A percentile compares a stretch with the other conserved stretches of the same genome.
Conservation (phyloP, 495 filamentous ascomycete species). For the Tuber melanosporum region DNA sequence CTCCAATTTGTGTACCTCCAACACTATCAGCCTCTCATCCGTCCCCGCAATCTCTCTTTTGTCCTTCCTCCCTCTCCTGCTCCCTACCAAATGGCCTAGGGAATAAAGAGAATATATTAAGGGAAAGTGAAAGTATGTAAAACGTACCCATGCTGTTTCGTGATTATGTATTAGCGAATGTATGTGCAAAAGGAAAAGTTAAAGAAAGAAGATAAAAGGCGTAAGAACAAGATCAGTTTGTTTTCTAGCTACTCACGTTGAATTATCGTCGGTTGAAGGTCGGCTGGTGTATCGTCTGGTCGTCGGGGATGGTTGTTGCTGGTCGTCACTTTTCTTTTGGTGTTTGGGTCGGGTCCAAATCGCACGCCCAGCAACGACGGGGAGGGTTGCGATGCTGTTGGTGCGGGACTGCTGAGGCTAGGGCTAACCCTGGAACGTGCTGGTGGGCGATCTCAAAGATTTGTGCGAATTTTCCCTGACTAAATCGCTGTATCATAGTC, state of each 20-base stretch:
- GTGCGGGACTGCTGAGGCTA: slow-evolving; percentile 31
- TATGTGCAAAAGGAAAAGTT: slow-evolving; percentile 8
- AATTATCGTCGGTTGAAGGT: slow-evolving; percentile 36
- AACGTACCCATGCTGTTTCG: slow-evolving; percentile 52
- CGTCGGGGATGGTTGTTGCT: slow-evolving; percentile 37
- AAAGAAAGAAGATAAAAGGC: neutral
- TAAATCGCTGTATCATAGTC: too few species aligned
- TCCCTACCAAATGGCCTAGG: slow-evolving; percentile 6
- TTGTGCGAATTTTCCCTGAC: neutral
- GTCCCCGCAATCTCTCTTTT: slow-evolving; percentile 11
- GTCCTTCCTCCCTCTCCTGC: slow-evolving; percentile 20
- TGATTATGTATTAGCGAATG: slow-evolving; percentile 20
- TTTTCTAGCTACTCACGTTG: slow-evolving; percentile 37
- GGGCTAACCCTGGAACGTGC: slow-evolving; percentile 25
- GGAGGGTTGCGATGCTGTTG: slow-evolving; percentile 29
- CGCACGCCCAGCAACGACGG: slow-evolving; percentile 13
- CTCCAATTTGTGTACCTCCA: neutral
- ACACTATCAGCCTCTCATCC: slow-evolving; percentile 4
- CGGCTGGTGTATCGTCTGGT: slow-evolving; percentile 39
- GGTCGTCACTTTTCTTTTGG: slow-evolving; percentile 38
- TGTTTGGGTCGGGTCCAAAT: slow-evolving; percentile 15
- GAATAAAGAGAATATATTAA: slow-evolving; percentile 43
- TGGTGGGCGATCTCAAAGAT: neutral
- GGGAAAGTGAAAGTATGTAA: slow-evolving; percentile 38
- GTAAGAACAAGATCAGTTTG: neutral